Percentiles rank a stretch among this genome's conserved stretches.
Conservation (phyloP, 73 alveolate species). For the Stentor coeruleus region DNA sequence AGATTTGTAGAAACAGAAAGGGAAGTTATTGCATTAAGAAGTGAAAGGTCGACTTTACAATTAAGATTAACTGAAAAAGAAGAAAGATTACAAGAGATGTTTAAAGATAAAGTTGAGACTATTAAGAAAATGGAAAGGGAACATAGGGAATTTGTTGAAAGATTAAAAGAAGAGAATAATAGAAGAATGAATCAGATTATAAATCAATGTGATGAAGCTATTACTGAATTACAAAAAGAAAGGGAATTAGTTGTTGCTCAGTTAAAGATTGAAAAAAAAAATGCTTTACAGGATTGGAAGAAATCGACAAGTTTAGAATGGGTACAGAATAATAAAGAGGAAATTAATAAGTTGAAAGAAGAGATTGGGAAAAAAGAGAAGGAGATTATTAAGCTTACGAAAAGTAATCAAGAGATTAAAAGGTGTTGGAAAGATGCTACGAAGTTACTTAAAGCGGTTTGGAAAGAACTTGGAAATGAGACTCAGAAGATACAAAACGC, state of each 20-base stretch:
- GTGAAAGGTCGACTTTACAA: background rate
- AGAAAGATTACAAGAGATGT: constrained; percentile 1
- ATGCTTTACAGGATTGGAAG: background rate
- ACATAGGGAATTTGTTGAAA: background rate
- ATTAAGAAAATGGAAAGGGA: background rate
- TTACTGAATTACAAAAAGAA: constrained; percentile 14
- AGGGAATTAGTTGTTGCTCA: background rate
- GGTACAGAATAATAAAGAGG: background rate
- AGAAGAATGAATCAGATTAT: constrained; percentile 8
- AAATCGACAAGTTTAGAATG: background rate
- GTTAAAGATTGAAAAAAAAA: background rate
- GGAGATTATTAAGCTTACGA: constrained; percentile 38
- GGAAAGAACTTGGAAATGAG: constrained; percentile 25
- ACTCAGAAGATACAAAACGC: constrained; percentile 20
- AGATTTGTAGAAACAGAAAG: constrained; percentile 7
- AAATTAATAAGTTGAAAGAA: constrained; percentile 45
- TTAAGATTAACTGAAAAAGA: constrained; percentile 4
- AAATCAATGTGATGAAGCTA: constrained; percentile 3
- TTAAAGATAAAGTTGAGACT: constrained; percentile 23
- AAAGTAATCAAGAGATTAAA: constrained; percentile 47
- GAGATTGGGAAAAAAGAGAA: constrained; percentile 53
- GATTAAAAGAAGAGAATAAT: constrained; percentile 5
- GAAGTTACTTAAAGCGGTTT: background rate
- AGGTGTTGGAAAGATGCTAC: constrained; percentile 48
- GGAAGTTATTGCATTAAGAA: background rate